Evolutionary conservation across 2,329 filamentous ascomycete species (phyloP), one percentile per base, ranked within the genome.

Genomic region (Alternaria angustiovoidea): DNA sequence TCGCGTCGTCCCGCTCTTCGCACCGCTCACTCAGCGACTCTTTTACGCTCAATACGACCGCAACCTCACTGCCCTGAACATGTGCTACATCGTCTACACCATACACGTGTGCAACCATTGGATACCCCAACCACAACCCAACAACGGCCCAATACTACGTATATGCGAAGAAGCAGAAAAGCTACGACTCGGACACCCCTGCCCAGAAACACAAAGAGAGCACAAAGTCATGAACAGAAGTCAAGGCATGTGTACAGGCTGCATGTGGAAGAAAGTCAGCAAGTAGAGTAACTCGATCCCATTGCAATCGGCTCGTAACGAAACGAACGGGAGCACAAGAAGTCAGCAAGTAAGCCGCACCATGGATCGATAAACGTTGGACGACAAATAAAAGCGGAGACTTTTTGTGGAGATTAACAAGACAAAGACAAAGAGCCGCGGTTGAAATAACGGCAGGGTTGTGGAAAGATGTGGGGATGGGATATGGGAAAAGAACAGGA

Each of bases 31-130:
- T 36, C 30, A 16, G 38, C 46, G 20, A 49, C 20, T 36, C 32
- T 22, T 36, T 24, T 22, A 38, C 46, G 32, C 20, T 38, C 32
- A 32, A 57, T 43, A 36, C 48, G n/a, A 51, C 18, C 32, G 9
- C 30, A 24, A 18, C 46, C 30, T 12, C n/a, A 46, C 18, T 32
- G 28, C 32, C 14, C 39, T 39, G 52, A 70, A 51, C 6, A 75
- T 76, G 74, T 76, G 74, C 61, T 70, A 67, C 51, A 73, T 76
- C 12, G 59, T 71, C 16, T 76, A 76, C 58, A 75, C 72, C 22
- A 62, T 76, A 47, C 69, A 75, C 54, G 57, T 65, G 44, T 76
- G 74, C 61, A 66, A 69, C 43, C 72, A 75, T 63, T 76, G 74
- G 74, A 64, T 75, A 12, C 65, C 72, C 20, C 72, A 75, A 42